These are phyloP conservation scores for Cercospora zeae-maydis DNA, from an alignment of 2,329 filamentous ascomycete genomes.

Conservation along the genomic window DNA sequence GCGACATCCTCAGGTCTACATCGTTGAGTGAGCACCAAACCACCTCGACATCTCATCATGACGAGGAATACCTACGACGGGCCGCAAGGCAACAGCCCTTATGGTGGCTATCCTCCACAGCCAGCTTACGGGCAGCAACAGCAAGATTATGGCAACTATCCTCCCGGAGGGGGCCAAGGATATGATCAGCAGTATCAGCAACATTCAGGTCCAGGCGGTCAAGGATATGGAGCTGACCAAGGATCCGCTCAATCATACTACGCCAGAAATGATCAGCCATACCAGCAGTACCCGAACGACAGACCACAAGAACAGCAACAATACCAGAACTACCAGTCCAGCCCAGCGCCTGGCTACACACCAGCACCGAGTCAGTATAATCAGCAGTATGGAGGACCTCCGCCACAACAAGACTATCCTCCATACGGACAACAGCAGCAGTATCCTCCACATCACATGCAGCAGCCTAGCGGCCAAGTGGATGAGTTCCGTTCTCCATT, in stretches of 20 bases:
- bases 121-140: conserved; percentile 19
- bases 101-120: conserved; percentile 17
- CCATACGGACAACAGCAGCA: conserved; percentile 13
- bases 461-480: conserved; percentile 24
- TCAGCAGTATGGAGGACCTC: conserved; percentile 17
- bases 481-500: conserved; percentile 22
- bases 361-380: conserved; percentile 22
- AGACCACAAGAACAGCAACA: conserved; percentile 15
- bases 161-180: conserved; percentile 9
- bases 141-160: conserved; percentile 19
- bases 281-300: conserved; percentile 29
- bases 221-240: conserved; percentile 11
- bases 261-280: conserved; percentile 30
- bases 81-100: conserved; percentile 12
- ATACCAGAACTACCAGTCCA: conserved; percentile 15
- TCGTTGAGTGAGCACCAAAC: not conserved
- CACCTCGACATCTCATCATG: conserved; percentile 4
- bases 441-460: conserved; percentile 14
- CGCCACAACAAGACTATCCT: conserved; percentile 13
- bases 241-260: conserved; percentile 32
- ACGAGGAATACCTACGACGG: conserved; percentile 23
- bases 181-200: conserved; percentile 15
- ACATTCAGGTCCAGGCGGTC: not conserved
- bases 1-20: not conserved
- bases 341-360: conserved; percentile 13